Evolutionary conservation across 768 basidiomycete species (phyloP).

Genomic region (Holtermanniella nyarrowii): DNA sequence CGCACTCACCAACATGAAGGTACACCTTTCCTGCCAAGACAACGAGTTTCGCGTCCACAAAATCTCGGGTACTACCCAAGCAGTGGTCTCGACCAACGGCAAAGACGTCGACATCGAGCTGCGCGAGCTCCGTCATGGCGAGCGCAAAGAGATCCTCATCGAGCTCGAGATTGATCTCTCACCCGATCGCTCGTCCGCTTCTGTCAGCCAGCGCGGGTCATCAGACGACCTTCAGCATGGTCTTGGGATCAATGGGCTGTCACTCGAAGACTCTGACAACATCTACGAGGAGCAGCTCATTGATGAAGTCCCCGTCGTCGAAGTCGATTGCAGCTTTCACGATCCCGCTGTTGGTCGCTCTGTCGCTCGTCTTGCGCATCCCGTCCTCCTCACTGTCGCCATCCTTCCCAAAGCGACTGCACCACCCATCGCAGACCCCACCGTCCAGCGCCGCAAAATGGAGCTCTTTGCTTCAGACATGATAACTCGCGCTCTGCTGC

Average conservation of each 20-base stretch:
- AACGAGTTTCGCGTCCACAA: conserved; percentile 86
- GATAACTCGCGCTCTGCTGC: conserved; percentile 86
- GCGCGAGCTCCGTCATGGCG: conserved; percentile 89
- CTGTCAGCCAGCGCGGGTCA: neutral
- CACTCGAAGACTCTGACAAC: conserved; percentile 17
- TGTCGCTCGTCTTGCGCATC: conserved; percentile 79
- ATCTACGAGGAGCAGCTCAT: conserved; percentile 86
- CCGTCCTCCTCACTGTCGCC: conserved; percentile 87
- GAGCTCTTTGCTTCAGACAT: conserved; percentile 94
- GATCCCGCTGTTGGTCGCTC: conserved; percentile 77
- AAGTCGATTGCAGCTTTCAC: conserved; percentile 90
- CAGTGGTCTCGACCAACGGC: conserved; percentile 81
- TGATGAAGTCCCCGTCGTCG: conserved; percentile 91
- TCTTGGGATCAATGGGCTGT: conserved; percentile 20
- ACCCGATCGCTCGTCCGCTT: neutral
- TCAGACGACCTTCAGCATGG: neutral
- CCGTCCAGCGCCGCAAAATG: conserved; percentile 87
- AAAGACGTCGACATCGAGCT: conserved; percentile 91
- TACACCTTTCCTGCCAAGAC: conserved; percentile 90
- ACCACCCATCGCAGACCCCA: conserved; percentile 56
- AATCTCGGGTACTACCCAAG: conserved; percentile 77
- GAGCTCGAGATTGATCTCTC: conserved; percentile 72
- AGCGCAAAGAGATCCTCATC: conserved; percentile 92
- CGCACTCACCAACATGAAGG: conserved; percentile 80
- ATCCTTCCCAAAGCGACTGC: conserved; percentile 52